These are phyloP conservation scores for Alternaria conjuncta DNA, from an alignment of 2,329 filamentous ascomycete genomes.

Conservation along the genomic window DNA sequence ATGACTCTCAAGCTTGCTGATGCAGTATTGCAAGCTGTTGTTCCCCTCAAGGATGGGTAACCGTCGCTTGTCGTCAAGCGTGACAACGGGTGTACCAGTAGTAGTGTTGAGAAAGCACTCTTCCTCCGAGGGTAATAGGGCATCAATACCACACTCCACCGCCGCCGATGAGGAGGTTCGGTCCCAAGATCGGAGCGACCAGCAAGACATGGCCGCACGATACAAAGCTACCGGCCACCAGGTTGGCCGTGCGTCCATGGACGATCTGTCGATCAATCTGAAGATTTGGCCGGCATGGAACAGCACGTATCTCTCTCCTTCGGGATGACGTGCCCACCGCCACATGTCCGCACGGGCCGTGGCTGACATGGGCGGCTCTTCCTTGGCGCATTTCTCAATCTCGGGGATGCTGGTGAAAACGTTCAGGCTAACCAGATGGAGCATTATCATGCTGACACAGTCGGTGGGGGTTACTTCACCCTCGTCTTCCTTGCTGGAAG, in stretches of 20 bases:
- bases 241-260: slow-evolving; percentile 1
- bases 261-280: slow-evolving; percentile 3
- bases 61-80: neutral
- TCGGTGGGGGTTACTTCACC: neutral
- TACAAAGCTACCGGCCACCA: slow-evolving; percentile 13
- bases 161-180: neutral
- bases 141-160: slow-evolving; percentile 1
- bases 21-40: slow-evolving; percentile 5
- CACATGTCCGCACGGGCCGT: slow-evolving; percentile 4
- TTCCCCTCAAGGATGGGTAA: neutral
- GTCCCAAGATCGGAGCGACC: slow-evolving; percentile 5
- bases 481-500: neutral
- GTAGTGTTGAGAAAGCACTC: slow-evolving; percentile 1
- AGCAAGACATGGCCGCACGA: slow-evolving; percentile 8
- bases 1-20: slow-evolving; percentile 2
- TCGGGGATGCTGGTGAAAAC: slow-evolving; percentile 12
- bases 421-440: slow-evolving; percentile 15
- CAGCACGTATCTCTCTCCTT: slow-evolving; percentile 6
- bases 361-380: slow-evolving; percentile 2
- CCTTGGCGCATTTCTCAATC: slow-evolving; percentile 9
- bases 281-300: slow-evolving; percentile 13
- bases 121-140: slow-evolving; percentile 1
- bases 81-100: slow-evolving; percentile 1
- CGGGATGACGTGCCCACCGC: slow-evolving; percentile 6
- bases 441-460: slow-evolving; percentile 8